These are phyloP conservation scores for Diphasiastrum complanatum DNA, from an alignment of 83 land plant species.

Conservation along the genomic window DNA sequence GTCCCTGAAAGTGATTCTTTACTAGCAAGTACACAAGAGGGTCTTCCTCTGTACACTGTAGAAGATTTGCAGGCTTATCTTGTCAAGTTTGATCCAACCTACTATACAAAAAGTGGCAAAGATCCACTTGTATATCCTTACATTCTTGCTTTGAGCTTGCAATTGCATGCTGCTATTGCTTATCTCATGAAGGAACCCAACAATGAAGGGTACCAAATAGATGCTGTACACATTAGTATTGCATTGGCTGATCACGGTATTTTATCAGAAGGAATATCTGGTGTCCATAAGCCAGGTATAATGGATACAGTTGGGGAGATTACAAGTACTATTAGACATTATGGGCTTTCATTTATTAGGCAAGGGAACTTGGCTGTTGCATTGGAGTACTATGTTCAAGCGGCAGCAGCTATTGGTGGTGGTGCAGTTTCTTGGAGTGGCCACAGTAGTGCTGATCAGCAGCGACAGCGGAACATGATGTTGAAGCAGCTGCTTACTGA, in stretches of 20 bases:
- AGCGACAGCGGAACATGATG: constrained; percentile 71
- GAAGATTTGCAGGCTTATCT: constrained; percentile 89
- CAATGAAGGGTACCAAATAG: constrained; percentile 67
- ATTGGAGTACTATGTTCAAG: constrained; percentile 92
- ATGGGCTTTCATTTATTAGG: constrained; percentile 65
- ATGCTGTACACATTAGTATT: constrained; percentile 82
- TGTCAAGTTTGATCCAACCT: constrained; percentile 87
- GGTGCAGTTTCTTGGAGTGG: constrained; percentile 86
- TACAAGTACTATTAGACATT: constrained; percentile 73
- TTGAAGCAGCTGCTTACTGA: constrained; percentile 83
- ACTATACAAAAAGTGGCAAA: constrained; percentile 98
- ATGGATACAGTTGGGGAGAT: constrained; percentile 85
- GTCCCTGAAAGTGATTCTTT: constrained; percentile 41
- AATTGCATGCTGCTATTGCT: constrained; percentile 68
- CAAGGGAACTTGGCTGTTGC: constrained; percentile 55
- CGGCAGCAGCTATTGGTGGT: constrained; percentile 93
- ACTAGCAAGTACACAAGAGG: constrained; percentile 41
- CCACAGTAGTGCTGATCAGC: constrained; percentile 55
- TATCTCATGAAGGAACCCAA: constrained; percentile 67
- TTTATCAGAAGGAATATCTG: constrained; percentile 48
- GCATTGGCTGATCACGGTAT: constrained; percentile 72
- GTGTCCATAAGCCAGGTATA: constrained; percentile 51
- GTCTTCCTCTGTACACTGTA: constrained; percentile 59
- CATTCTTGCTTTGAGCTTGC: constrained; percentile 83
- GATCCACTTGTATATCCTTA: constrained; percentile 97